phyloP scores from a whole-genome alignment of 148 eudicot species.

The Silene conica region DNA sequence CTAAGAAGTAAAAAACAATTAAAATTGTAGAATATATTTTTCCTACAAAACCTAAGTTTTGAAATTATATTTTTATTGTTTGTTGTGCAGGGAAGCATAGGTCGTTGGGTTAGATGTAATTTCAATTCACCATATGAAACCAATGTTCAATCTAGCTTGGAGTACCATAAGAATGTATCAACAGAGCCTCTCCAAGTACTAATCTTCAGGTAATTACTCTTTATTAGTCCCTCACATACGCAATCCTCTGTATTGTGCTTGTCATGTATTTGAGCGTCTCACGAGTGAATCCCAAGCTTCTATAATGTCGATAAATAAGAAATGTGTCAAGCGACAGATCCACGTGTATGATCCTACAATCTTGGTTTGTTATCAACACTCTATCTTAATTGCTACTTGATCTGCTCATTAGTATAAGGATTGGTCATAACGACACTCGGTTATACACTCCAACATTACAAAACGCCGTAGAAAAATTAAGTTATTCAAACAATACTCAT shows the following conservation, averaged over 20 bases:
- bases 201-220: conserved; percentile 19
- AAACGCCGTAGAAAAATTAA: too few species aligned
- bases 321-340: neutral
- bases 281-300: neutral
- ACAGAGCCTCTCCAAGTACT: conserved; percentile 18
- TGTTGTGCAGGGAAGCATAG: conserved; percentile 19
- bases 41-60: neutral
- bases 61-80: neutral
- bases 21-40: neutral
- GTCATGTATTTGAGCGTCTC: neutral
- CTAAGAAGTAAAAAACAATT: neutral
- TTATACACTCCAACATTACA: too few species aligned
- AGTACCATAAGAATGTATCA: conserved; percentile 17
- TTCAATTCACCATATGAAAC: conserved; percentile 3
- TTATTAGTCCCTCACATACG: neutral
- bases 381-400: too few species aligned
- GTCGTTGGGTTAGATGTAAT: conserved; percentile 22
- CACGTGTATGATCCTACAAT: too few species aligned
- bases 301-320: neutral
- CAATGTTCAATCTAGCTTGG: conserved; percentile 13
- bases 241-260: neutral
- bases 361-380: too few species aligned
- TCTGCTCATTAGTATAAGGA: too few species aligned
- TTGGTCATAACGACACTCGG: too few species aligned
- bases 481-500: too few species aligned